These are phyloP conservation scores for Pisolithus thermaeus DNA, from an alignment of 1,284 basidiomycete species.

Conservation along the genomic window DNA sequence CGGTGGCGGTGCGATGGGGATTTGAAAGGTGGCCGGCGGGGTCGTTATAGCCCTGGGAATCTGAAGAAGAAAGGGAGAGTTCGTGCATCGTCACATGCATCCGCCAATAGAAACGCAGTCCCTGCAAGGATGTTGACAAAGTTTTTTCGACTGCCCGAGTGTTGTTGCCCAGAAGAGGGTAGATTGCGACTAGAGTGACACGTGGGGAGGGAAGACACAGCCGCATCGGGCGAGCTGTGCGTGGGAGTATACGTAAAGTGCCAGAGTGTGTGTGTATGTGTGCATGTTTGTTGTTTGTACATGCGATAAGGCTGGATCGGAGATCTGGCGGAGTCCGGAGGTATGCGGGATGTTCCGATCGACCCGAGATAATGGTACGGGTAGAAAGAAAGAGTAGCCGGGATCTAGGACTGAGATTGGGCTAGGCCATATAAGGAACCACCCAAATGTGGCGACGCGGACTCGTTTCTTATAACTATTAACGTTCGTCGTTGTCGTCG, in stretches of 20 bases:
- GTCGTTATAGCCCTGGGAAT: too few species aligned
- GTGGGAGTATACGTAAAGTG: not conserved
- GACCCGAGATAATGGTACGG: constrained; percentile 27
- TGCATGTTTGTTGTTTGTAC: constrained; percentile 19
- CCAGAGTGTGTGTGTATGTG: constrained; percentile 21
- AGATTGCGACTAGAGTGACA: not conserved
- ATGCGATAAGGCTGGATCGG: constrained; percentile 21
- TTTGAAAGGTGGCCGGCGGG: too few species aligned
- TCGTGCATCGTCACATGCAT: too few species aligned
- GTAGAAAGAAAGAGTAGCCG: constrained; percentile 33
- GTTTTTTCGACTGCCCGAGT: too few species aligned
- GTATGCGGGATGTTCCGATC: constrained; percentile 29
- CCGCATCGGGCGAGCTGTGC: constrained; percentile 26
- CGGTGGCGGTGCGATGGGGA: too few species aligned
- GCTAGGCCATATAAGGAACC: constrained; percentile 18
- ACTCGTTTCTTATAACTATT: constrained; percentile 31
- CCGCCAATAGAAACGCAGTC: too few species aligned
- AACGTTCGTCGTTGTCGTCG: constrained; percentile 7
- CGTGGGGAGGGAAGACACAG: constrained; percentile 8
- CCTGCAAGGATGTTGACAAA: too few species aligned
- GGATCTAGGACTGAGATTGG: constrained; percentile 32
- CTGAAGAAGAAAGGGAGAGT: too few species aligned
- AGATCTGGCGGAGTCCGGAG: constrained; percentile 19
- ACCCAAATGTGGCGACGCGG: constrained; percentile 17
- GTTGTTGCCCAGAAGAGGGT: too few species aligned